These are phyloP conservation scores for Astrephomene gubernaculifera DNA, from an alignment of 139 green algal species.

Conservation along the genomic window DNA sequence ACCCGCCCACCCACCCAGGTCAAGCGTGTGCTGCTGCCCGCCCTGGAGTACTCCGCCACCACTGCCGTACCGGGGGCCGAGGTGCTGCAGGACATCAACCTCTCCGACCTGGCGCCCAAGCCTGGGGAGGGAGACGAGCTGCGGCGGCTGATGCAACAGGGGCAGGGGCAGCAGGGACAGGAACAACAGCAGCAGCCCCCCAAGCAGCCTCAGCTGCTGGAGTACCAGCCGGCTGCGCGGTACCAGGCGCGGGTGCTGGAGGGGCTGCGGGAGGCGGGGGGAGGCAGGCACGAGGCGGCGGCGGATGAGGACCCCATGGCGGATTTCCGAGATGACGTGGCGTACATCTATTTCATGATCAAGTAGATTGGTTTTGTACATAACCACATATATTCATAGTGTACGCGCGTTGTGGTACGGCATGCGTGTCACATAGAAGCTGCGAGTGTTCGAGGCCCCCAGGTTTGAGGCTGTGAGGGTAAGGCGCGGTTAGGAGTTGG, in stretches of 20 bases:
- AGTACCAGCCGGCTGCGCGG: neutral
- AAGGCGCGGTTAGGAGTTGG: too few relatives aligned
- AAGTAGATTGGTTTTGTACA: too few relatives aligned
- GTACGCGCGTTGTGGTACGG: too few relatives aligned
- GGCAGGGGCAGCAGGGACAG: neutral
- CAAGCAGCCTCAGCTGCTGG: too few relatives aligned
- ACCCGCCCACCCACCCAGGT: conserved; percentile 1
- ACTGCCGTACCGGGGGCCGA: neutral
- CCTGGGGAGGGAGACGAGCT: too few relatives aligned
- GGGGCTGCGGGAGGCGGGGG: neutral
- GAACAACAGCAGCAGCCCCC: neutral
- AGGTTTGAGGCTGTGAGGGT: too few relatives aligned
- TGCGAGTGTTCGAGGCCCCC: too few relatives aligned
- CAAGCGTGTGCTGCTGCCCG: conserved; percentile 19
- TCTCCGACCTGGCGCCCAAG: too few relatives aligned
- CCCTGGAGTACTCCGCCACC: conserved; percentile 12
- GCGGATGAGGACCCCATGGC: neutral
- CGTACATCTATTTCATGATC: conserved; percentile 23
- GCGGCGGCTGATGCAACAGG: neutral
- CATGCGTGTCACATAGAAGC: too few relatives aligned
- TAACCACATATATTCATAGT: too few relatives aligned
- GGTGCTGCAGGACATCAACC: conserved; percentile 8
- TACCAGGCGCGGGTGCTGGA: neutral
- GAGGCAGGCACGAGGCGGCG: neutral
- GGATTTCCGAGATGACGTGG: conserved; percentile 5